Evolutionary conservation across 1,139 yeast species (phyloP), one percentile per base, ranked within the genome.

Genomic region (Yamadazyma diospyri): DNA sequence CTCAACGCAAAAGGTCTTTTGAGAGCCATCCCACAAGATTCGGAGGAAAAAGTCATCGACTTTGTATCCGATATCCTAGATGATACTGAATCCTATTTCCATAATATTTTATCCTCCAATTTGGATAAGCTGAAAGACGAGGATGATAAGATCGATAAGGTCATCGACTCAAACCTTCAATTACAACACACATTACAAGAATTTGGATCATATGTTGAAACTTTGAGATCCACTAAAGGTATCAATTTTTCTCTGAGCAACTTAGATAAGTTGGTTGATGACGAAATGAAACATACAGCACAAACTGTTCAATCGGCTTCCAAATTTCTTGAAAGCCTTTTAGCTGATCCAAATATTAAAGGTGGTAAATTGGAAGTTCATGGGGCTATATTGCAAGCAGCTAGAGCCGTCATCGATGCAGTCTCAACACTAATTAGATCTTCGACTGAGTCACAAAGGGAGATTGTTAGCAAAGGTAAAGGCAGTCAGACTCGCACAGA

Each of bases 371-470:
- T 79, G 27, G 84, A 82, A 50, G 78, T 87, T 19, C 88, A 85
- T 53, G 86, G 81, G 45, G 84, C 92, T 1, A 75, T 88, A 39
- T 62, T 87, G 31, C 68, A 81, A 4, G 87, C 94, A 17, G 94
- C 95, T 0, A 75, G 81, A 45, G 86, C 88, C 12, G 82, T 87
- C 16, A 85, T 94, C 2, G 78, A 81, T 41, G 88, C 95, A 0
- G 82, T 88, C 33, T 78, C 82, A 5, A 67, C 75, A 13, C 72
- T 87, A 46, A 81, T 88, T 34, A 64, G 69, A 41, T 81, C 94
- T 2, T 87, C 95, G 2, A 79, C 88, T 15, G 89, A 78, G 29
- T 80, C 94, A 15, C 96, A 87, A 57, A 65, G 75, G 37, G 96
- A 87, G 57, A 86, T 87, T 53, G 95, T 85, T 5, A 71, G 76